phyloP scores from a whole-genome alignment of 202 grass and related monocot genomes.

The Schoenoplectus tabernaemontani region DNA sequence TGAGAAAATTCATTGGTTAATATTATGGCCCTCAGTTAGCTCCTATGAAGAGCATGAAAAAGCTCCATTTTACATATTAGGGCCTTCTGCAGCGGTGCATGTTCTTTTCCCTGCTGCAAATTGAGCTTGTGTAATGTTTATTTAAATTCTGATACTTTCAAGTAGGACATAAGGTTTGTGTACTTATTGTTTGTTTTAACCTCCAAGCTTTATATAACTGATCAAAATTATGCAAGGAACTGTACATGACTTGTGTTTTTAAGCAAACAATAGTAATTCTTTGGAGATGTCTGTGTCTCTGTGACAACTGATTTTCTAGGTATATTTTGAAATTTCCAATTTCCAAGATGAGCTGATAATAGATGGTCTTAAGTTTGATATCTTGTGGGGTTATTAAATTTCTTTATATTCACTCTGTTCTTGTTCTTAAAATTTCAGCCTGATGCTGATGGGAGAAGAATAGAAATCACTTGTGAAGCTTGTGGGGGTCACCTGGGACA shows the following conservation, averaged over 20 bases:
- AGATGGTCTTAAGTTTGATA: neutral
- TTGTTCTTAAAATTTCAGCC: constrained; percentile 33
- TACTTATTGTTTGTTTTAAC: too few species aligned
- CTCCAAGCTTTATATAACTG: neutral
- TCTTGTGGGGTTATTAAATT: neutral
- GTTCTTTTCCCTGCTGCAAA: neutral
- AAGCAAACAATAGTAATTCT: neutral
- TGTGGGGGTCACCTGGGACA: constrained; percentile 83
- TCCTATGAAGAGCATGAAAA: too few species aligned
- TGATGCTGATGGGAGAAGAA: constrained; percentile 73
- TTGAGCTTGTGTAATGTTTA: neutral
- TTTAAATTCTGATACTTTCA: neutral
- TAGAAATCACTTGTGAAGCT: constrained; percentile 72
- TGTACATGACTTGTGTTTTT: neutral
- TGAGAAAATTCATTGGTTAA: neutral
- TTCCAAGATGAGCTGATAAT: neutral
- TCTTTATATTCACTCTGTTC: neutral
- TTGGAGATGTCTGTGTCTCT: neutral
- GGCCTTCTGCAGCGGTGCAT: neutral
- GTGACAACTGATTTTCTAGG: neutral
- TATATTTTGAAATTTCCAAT: neutral
- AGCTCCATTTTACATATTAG: neutral
- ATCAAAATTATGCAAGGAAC: neutral
- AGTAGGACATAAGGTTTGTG: neutral
- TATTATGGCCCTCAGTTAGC: neutral